Base-by-base conservation (phyloP, 2,329 filamentous ascomycete genomes). In the Ophiostoma sp. region DNA sequence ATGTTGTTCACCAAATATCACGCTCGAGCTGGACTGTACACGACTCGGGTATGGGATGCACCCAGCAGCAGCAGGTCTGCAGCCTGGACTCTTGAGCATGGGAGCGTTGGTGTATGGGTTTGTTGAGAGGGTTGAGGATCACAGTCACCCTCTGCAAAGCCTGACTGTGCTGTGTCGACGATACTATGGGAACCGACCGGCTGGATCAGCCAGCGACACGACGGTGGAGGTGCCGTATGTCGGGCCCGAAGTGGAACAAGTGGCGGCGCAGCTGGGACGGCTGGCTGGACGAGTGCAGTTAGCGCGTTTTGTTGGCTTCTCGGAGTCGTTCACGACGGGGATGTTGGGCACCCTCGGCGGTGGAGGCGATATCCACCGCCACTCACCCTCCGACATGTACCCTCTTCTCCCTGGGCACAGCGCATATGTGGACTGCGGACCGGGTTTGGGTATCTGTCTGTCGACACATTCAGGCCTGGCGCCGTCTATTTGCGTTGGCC, bases 11-110 rank as follows among this genome's bases (percentile, higher is more conserved):
- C 19, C 78, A 0, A 42, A 79, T 33, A 75, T 85, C 28, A 79
- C 79, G 1, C 68, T 85, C 11, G 84, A 85, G 74, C 39, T 85
- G 1, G 84, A 85, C 74, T 78, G 84, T 76, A 80, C 83, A 0
- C 80, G 78, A 12, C 77, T 83, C 9, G 78, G 80, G 0, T 82
- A 81, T 28, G 82, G 82, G 1, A 74, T 78, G 2, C 69, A 74
- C 0, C 76, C 76, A 4, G 71, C 75, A 0, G 81, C 81, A 0
- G 72, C 70, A 0, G 57, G 68, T 0, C 73, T 84, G 1, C 50
- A 59, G 6, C 72, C 75, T 2, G 78, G 78, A 6, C 74, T 79
- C 0, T 72, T 77, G 1, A 75, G 78, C 2, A 75, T 82, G 1
- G 78, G 79, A 19, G 28, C 39, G 0, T 75, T 81, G 3, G 76